Base-by-base conservation (phyloP, 116 monocot species). In the Dioscorea cayenensis region DNA sequence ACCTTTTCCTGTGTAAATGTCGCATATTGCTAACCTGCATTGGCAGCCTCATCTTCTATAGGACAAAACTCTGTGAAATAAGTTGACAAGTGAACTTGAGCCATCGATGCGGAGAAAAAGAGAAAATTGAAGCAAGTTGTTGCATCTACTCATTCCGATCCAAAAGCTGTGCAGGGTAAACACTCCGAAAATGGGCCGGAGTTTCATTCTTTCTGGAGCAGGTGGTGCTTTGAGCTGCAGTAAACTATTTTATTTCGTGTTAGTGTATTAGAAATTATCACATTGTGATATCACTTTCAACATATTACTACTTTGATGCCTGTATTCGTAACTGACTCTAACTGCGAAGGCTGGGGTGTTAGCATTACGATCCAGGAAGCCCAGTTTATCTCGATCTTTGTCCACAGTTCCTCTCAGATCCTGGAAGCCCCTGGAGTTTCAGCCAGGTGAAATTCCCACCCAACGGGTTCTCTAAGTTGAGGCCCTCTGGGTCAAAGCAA, bases 391-490 rank as follows among this genome's bases (percentile, higher is more conserved):
- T n/a, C n/a, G 11, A 66, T 71, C n/a, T 14, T 68, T 69, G 67
- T 70, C 58, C 38, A 50, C 43, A n/a, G 49, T 73, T 79, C 72
- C 65, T 14, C 81, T 67, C 76, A 99, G 99, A 94, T 99, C 75
- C 89, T 99, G 73, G 94, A 99, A 72, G 99, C 99, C n/a, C n/a
- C n/a, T n/a, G n/a, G n/a, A n/a, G n/a, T n/a, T 81, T 99, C 76
- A 99, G 94, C 68, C 91, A 89, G 99, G 99, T 52, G 99, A 99
- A 81, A 99, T 99, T 80, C 99, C 99, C n/a, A n/a, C 29, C 77
- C 94, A 49, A 99, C 99, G 38, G 99, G 99, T 72, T 99, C 99
- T 69, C 83, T 63, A 99, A 99, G 79, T n/a, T n/a, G n/a, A n/a
- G n/a, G n/a, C n/a, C n/a, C n/a, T n/a, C n/a, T n/a, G n/a, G n/a